Evolutionary conservation across 352 stramenopile species (phyloP).

Genomic region (Pythium insidiosum): DNA sequence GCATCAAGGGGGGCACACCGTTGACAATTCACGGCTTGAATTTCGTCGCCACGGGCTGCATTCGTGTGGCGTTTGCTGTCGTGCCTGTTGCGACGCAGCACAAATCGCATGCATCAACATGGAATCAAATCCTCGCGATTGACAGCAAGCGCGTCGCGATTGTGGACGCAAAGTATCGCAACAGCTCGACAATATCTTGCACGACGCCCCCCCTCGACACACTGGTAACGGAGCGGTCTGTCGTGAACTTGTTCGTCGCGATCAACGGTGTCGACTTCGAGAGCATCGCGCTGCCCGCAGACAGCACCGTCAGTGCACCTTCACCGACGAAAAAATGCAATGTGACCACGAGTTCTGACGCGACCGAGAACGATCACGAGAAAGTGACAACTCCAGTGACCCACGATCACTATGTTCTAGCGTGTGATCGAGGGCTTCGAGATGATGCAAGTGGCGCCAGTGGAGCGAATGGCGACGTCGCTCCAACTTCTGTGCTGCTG

Average conservation of each 20-base stretch:
- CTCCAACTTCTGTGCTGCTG: constrained; percentile 1
- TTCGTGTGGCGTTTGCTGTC: constrained; percentile 22
- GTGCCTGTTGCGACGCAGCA: not conserved
- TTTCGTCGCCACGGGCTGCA: constrained; percentile 21
- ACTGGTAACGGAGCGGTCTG: constrained; percentile 5
- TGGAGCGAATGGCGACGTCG: no score
- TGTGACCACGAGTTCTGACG: no score
- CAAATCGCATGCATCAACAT: no score
- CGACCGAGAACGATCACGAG: no score
- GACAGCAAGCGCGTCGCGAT: constrained; percentile 12
- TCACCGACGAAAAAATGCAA: not conserved
- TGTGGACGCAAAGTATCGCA: constrained; percentile 23
- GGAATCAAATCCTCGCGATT: not conserved
- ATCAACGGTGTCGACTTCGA: constrained; percentile 36
- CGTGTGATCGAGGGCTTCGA: no score
- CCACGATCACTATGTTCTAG: no score
- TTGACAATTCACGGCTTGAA: constrained; percentile 25
- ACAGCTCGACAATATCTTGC: constrained; percentile 17
- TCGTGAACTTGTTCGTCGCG: constrained; percentile 17
- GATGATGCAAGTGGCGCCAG: no score
- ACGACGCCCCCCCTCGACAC: constrained; percentile 16
- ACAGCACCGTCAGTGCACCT: not conserved
- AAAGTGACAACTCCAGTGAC: no score
- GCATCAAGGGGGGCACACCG: constrained; percentile 16
- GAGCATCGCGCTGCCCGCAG: constrained; percentile 19